Base-by-base conservation (phyloP, 768 basidiomycete species). In the Amylocystis lapponica region DNA sequence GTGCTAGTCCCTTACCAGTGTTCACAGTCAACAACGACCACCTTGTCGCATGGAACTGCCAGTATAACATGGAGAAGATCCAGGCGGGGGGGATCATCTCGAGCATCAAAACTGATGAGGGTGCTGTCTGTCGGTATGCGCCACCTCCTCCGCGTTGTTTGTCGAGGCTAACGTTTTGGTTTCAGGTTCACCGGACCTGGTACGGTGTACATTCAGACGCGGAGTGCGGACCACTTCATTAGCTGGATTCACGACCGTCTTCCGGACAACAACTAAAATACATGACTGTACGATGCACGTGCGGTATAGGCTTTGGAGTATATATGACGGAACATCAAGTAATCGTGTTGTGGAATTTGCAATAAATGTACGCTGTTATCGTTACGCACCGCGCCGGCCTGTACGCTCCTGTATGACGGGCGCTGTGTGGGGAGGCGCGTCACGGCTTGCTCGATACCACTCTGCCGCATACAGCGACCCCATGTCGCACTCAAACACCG, bases 401-500 rank as follows among this genome's bases (percentile, higher is more conserved):
- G n/a, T n/a, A n/a, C n/a, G n/a, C n/a, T n/a, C n/a, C n/a, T n/a
- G n/a, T n/a, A n/a, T n/a, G n/a, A n/a, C n/a, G n/a, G n/a, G n/a
- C n/a, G n/a, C n/a, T n/a, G n/a, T n/a, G n/a, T n/a, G n/a, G n/a
- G n/a, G n/a, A n/a, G n/a, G n/a, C n/a, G n/a, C n/a, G n/a, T n/a
- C n/a, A n/a, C n/a, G n/a, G n/a, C n/a, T n/a, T n/a, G n/a, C n/a
- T n/a, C n/a, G n/a, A n/a, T n/a, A n/a, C n/a, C n/a, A n/a, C n/a
- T n/a, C n/a, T n/a, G n/a, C n/a, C n/a, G n/a, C n/a, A n/a, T n/a
- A n/a, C n/a, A n/a, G n/a, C n/a, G n/a, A n/a, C n/a, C 4, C 27
- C 12, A 64, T 66, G 64, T 58, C 74, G 26, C 71, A 72, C 51
- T 77, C 78, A 16, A 81, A 81, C 8, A 80, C 77, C 3, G 66